A percentile compares a stretch with the other conserved stretches of the same genome.
phyloP scores from a whole-genome alignment of 208 protist genomes.

The Leishmania guyanensis region DNA sequence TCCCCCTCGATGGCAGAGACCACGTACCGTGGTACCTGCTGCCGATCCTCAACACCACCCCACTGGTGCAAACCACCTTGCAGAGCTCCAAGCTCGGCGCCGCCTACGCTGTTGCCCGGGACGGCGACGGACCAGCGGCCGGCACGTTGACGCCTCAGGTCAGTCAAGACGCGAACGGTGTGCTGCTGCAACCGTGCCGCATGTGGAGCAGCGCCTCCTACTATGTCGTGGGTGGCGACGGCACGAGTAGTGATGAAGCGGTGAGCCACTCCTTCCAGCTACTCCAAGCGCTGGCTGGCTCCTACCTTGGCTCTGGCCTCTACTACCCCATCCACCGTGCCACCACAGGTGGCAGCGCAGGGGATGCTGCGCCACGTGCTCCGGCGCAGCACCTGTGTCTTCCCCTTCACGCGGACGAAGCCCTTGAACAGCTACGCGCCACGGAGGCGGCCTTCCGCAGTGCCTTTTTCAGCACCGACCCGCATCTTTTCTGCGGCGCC shows the following conservation, averaged over 20 bases:
- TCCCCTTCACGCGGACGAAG: conserved; percentile 18
- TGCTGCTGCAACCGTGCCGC: conserved; percentile 27
- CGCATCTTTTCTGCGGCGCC: conserved; percentile 15
- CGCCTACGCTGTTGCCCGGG: conserved; percentile 24
- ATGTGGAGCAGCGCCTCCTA: conserved; percentile 35
- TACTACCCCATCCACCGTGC: conserved; percentile 5
- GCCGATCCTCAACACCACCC: conserved; percentile 22
- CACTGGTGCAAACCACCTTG: conserved; percentile 17
- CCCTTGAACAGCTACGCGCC: conserved; percentile 19
- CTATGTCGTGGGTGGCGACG: conserved; percentile 31
- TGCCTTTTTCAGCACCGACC: conserved; percentile 26
- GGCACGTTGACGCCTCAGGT: conserved; percentile 21
- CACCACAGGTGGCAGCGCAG: neutral
- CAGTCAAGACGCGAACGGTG: conserved; percentile 28
- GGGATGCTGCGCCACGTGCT: neutral
- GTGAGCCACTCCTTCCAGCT: conserved; percentile 26
- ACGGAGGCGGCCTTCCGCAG: conserved; percentile 30
- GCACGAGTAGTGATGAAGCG: conserved; percentile 15
- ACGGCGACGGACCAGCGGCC: conserved; percentile 11
- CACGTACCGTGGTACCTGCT: conserved; percentile 33
- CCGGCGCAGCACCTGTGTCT: conserved; percentile 22
- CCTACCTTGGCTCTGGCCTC: conserved; percentile 24
- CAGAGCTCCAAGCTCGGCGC: conserved; percentile 28
- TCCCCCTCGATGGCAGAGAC: conserved; percentile 17
- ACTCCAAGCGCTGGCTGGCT: conserved; percentile 25